Base-by-base conservation (phyloP, 192 early-diverging fungal genomes). In the Diversispora epigaea region DNA sequence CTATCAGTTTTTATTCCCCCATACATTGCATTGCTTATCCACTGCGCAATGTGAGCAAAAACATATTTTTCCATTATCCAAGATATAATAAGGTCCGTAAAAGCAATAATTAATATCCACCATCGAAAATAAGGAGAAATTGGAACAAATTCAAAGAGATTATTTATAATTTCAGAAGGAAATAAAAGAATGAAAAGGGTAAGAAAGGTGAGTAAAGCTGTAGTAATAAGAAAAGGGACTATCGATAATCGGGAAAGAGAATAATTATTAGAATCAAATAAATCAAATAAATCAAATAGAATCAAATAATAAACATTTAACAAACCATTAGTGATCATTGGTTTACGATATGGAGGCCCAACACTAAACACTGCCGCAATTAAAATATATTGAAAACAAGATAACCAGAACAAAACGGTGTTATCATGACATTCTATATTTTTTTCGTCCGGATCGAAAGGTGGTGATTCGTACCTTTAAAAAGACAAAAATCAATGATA, bases 321-420 rank as follows among this genome's bases (percentile, higher is more conserved):
- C 83, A 84, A 85, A 95, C 93, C 84, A 78, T 99, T 99, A 50
- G 89, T 92, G 79, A 90, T 86, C 77, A 97, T 91, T 8, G 91
- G 87, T 77, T 94, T 89, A 72, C 96, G 91, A 79, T 96, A 99
- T 0, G 97, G 98, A 52, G 93, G 93, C 0, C 98, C 98, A n/a
- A 94, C 94, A 79, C 92, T 94, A 78, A 98, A 96, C 32, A 96
- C 93, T 49, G 93, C 86, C 0, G 95, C 97, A 3, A 93, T 89
- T 8, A 94, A 77, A 39, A 98, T 83, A 79, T 99, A 99, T 84
- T 98, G 97, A 81, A 90, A 99, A 57, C 92, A 93, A 19, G 93
- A 94, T 4, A 93, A 55, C 73, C 97, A 71, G 81, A 99, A 99
- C 71, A 99, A 83, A 7, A 88, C 91, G 14, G 94, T 94, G 80